Evolutionary conservation across 345 rosid genomes (phyloP).

Genomic region (Trapa incisa): DNA sequence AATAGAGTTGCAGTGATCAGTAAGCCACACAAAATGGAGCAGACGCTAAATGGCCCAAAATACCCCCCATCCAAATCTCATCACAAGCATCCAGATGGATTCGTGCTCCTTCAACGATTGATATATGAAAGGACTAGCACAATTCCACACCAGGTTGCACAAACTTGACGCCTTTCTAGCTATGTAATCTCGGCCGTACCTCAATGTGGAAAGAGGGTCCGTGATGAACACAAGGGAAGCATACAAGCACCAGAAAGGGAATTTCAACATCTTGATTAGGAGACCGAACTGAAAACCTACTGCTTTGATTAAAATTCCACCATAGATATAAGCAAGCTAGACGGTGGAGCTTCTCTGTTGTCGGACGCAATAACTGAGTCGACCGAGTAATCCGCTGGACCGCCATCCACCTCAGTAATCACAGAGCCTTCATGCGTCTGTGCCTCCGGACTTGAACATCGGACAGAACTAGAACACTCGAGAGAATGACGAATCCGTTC

Average conservation of each 20-base stretch:
- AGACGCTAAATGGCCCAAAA: slow-evolving; percentile 59
- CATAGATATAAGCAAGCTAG: slow-evolving; percentile 28
- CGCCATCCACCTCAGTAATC: slow-evolving; percentile 5
- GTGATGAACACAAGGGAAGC: slow-evolving; percentile 24
- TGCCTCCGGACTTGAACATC: background rate
- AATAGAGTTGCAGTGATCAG: slow-evolving; percentile 36
- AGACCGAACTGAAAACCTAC: slow-evolving; percentile 49
- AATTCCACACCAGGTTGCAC: slow-evolving; percentile 17
- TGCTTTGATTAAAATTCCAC: slow-evolving; percentile 50
- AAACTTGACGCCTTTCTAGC: slow-evolving; percentile 13
- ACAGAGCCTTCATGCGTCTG: slow-evolving; percentile 15
- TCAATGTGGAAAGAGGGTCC: slow-evolving; percentile 47
- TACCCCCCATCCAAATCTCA: slow-evolving; percentile 52
- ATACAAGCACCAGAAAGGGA: slow-evolving; percentile 35
- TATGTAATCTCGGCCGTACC: slow-evolving; percentile 24
- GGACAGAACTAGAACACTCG: background rate
- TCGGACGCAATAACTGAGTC: slow-evolving; percentile 1
- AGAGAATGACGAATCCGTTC: background rate
- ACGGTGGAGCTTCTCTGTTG: slow-evolving; percentile 1
- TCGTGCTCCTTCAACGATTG: slow-evolving; percentile 40
- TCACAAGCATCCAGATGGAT: slow-evolving; percentile 22
- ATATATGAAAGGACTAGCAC: slow-evolving; percentile 17
- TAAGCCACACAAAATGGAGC: slow-evolving; percentile 43
- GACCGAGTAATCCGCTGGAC: background rate
- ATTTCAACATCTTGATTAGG: slow-evolving; percentile 27